phyloP scores from a whole-genome alignment of 306 rosid genomes.

The Ziziphus jujuba region DNA sequence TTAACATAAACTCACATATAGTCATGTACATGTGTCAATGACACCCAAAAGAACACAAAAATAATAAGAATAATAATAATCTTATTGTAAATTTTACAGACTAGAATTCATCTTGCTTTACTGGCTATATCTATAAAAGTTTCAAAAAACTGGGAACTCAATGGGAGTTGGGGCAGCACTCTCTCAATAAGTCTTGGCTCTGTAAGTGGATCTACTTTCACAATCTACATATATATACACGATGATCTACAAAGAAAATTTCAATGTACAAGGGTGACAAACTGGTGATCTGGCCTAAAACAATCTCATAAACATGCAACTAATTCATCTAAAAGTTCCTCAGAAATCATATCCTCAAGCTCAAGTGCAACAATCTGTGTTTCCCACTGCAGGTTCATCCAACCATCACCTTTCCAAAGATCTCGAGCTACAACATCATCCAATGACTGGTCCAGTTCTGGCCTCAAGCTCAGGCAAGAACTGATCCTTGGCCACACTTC shows the following conservation, averaged over 20 bases:
- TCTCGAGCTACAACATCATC: constrained; percentile 75
- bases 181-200: too few relatives aligned
- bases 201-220: too few relatives aligned
- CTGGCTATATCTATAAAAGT: too few relatives aligned
- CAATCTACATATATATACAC: too few relatives aligned
- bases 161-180: too few relatives aligned
- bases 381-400: constrained; percentile 80
- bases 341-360: constrained; percentile 68
- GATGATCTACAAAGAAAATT: constrained; percentile 5
- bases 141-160: too few relatives aligned
- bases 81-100: too few relatives aligned
- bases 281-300: not conserved
- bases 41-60: too few relatives aligned
- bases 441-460: constrained; percentile 72
- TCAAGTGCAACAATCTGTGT: constrained; percentile 68
- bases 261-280: not conserved
- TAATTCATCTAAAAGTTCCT: constrained; percentile 78
- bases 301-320: constrained; percentile 34
- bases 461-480: constrained; percentile 54
- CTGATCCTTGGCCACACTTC: constrained; percentile 49
- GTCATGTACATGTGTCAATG: too few relatives aligned
- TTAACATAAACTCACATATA: too few relatives aligned
- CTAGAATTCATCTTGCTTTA: too few relatives aligned
- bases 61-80: too few relatives aligned
- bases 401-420: constrained; percentile 48